phyloP scores from a whole-genome alignment of 768 basidiomycete genomes.

The Jaapia argillacea region DNA sequence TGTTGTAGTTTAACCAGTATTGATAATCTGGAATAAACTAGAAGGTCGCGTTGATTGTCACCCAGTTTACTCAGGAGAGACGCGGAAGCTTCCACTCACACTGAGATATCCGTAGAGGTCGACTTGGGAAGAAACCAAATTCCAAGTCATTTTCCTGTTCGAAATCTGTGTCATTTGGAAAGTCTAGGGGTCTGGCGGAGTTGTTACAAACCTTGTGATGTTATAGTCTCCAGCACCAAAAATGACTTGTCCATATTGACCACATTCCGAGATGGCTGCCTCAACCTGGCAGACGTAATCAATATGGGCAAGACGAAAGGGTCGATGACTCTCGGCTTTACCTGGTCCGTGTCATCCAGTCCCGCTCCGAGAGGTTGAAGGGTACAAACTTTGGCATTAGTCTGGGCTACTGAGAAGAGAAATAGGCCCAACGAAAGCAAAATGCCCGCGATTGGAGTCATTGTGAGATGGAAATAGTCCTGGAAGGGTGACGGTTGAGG shows the following conservation, averaged over 20 bases:
- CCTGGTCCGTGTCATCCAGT: slow-evolving; percentile 30
- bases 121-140: slow-evolving; percentile 31
- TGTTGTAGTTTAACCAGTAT: slow-evolving; percentile 43
- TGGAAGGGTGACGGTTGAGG: too few relatives aligned
- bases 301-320: background rate
- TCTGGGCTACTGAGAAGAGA: background rate
- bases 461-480: too few relatives aligned
- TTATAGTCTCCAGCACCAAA: slow-evolving; percentile 38
- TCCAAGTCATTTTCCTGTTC: slow-evolving; percentile 43
- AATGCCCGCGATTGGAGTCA: too few relatives aligned
- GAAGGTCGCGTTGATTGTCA: background rate
- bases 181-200: background rate
- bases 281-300: slow-evolving; percentile 25
- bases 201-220: slow-evolving; percentile 34
- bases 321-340: slow-evolving; percentile 4
- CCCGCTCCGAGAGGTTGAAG: slow-evolving; percentile 24
- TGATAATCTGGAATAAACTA: slow-evolving; percentile 45
- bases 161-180: background rate
- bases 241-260: slow-evolving; percentile 33
- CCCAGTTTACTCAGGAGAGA: background rate
- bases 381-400: background rate
- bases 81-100: slow-evolving; percentile 17
- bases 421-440: background rate
- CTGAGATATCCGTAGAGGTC: slow-evolving; percentile 32
- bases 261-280: slow-evolving; percentile 37